These are phyloP conservation scores for Linnemannia schmuckeri DNA, from an alignment of 192 early-diverging fungal genomes.

Conservation along the genomic window DNA sequence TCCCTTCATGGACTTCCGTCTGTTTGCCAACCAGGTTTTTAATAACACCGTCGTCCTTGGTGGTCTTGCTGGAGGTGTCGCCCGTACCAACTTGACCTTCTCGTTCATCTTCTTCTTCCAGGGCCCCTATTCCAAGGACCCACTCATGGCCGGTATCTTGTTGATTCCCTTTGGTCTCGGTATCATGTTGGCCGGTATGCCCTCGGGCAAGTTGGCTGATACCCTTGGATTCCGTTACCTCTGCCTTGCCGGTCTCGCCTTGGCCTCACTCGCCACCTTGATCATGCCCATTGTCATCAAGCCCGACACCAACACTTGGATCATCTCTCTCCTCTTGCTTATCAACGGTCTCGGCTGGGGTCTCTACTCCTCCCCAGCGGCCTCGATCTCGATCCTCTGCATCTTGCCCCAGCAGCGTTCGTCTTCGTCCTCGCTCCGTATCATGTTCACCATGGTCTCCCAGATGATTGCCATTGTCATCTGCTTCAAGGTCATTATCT, in stretches of 20 bases:
- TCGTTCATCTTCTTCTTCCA: constrained; percentile 54
- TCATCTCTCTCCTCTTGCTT: constrained; percentile 42
- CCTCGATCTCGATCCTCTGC: constrained; percentile 53
- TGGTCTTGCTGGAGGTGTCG: constrained; percentile 50
- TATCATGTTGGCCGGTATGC: constrained; percentile 54
- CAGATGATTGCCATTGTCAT: constrained; percentile 58
- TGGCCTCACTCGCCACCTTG: constrained; percentile 37
- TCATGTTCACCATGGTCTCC: constrained; percentile 55
- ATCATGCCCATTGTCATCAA: constrained; percentile 52
- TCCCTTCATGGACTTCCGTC: constrained; percentile 53
- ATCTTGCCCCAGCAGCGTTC: constrained; percentile 52
- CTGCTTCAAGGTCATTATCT: constrained; percentile 52
- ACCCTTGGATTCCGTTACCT: constrained; percentile 45
- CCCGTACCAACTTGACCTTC: constrained; percentile 55
- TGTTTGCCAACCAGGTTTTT: constrained; percentile 39
- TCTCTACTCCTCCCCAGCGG: constrained; percentile 49
- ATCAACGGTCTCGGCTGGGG: constrained; percentile 52
- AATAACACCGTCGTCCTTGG: constrained; percentile 55
- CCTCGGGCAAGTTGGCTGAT: constrained; percentile 43
- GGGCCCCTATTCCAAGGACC: constrained; percentile 51
- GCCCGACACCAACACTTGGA: constrained; percentile 52
- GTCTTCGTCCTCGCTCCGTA: constrained; percentile 50
- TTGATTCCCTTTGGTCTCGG: constrained; percentile 52
- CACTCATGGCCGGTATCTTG: constrained; percentile 50
- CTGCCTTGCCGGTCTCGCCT: constrained; percentile 38